Base-by-base conservation (phyloP, 257 asterid species). In the Nicotiana tabacum region DNA sequence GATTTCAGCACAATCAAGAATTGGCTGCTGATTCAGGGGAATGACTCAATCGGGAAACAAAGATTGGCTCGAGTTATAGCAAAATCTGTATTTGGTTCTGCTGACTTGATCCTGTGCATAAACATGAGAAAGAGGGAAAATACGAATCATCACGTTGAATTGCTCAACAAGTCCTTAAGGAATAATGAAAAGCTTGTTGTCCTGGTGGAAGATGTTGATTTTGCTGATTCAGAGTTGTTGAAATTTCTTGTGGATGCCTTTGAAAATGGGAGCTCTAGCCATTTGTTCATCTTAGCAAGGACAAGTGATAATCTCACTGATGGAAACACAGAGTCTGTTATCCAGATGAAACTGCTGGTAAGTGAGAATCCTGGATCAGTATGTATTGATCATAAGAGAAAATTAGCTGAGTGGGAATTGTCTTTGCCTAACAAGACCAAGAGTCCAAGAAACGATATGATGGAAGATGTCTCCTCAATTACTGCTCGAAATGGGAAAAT, bases 11-110 rank as follows among this genome's bases (percentile, higher is more conserved):
- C 53, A n/a, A 39, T 6, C 33, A 78, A 81, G 82, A 74, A 74
- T 48, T 89, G 97, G 90, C 2, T 95, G 17, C 32, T 95, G 87
- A 77, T 95, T 60, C 87, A 87, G 82, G 99, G 98, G 80, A 88
- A 92, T 82, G 99, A 95, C 68, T 12, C 53, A 2, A 78, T 89
- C 0, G 98, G 95, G 12, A 90, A 90, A 51, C 84, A 88, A 68
- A 90, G 93, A 83, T 55, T 92, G n/a, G 97, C 97, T 15, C 48
- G 86, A 56, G 90, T 89, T 3, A 57, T 91, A 15, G 94, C 99
- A 0, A 86, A 89, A 46, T 68, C 89, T 29, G 15, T 91, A 83
- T 83, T 85, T 58, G 97, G 96, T 60, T 94, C 98, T 51, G 85
- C 92, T 37, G 93, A 93, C 0, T 86, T 81, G 37, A 83, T 91